A percentile compares a stretch with the other conserved stretches of the same genome.
These are phyloP conservation scores for Microsporum canis DNA, from an alignment of 2,329 filamentous ascomycete species.

Conservation along the genomic window DNA sequence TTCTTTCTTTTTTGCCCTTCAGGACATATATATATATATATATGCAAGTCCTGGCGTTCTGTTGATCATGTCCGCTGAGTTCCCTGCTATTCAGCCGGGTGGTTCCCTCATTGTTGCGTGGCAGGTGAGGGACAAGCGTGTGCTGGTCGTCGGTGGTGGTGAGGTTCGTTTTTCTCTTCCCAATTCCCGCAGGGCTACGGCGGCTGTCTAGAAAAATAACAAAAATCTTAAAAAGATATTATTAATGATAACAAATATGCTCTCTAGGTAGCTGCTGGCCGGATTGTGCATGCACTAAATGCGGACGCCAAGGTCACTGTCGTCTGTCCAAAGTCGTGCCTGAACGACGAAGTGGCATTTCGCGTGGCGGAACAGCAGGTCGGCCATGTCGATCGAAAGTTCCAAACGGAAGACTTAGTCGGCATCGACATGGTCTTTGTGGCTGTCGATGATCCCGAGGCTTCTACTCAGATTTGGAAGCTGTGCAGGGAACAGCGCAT, in stretches of 20 bases:
- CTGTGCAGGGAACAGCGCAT: conserved; percentile 77
- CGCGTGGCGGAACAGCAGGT: conserved; percentile 67
- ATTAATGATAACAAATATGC: background rate
- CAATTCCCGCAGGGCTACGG: background rate
- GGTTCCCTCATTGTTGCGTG: conserved; percentile 91
- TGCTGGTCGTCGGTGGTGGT: conserved; percentile 89
- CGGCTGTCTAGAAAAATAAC: background rate
- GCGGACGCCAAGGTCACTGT: conserved; percentile 86
- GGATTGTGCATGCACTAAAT: conserved; percentile 87
- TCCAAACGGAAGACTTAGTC: conserved; percentile 78
- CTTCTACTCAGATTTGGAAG: conserved; percentile 86
- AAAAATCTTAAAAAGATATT: background rate
- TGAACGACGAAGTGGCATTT: conserved; percentile 80
- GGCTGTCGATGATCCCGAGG: conserved; percentile 83
- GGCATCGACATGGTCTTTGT: conserved; percentile 75
- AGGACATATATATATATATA: background rate
- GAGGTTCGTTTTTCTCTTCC: conserved; percentile 52
- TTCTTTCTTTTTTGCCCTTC: background rate
- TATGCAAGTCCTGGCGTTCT: background rate
- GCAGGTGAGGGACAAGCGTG: conserved; percentile 80
- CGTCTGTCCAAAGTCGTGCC: conserved; percentile 64
- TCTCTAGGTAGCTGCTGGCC: conserved; percentile 76
- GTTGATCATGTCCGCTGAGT: conserved; percentile 34
- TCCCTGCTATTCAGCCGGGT: conserved; percentile 73
- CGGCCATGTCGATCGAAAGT: conserved; percentile 68